These are phyloP conservation scores for Escovopsis weberi DNA, from an alignment of 2,329 filamentous ascomycete genomes.

Conservation along the genomic window DNA sequence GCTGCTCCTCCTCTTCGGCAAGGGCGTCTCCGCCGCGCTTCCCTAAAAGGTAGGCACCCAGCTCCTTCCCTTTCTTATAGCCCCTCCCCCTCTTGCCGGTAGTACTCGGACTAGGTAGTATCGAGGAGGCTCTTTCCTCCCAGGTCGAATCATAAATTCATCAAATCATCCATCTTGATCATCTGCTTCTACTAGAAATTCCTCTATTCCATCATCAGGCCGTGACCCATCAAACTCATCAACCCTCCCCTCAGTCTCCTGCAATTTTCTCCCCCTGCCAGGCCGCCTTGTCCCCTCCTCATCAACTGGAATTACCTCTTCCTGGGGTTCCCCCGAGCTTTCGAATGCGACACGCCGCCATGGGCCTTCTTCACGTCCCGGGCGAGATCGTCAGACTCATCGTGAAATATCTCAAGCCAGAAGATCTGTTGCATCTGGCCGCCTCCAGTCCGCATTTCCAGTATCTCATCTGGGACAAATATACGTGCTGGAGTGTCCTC, in stretches of 20 bases:
- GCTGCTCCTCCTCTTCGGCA: too few species aligned
- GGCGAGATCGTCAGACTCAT: constrained; percentile 52
- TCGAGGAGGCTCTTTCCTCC: neutral
- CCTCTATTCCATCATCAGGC: neutral
- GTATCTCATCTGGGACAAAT: constrained; percentile 35
- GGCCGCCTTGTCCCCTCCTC: too few species aligned
- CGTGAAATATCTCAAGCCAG: constrained; percentile 36
- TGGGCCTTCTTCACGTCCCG: constrained; percentile 31
- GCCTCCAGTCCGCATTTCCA: constrained; percentile 36
- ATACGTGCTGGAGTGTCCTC: constrained; percentile 42
- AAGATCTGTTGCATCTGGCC: constrained; percentile 43
- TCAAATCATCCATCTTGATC: neutral
- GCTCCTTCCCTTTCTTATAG: too few species aligned
- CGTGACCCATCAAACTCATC: too few species aligned
- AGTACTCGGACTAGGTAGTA: too few species aligned
- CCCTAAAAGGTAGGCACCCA: too few species aligned
- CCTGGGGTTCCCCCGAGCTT: too few species aligned
- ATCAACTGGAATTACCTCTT: too few species aligned
- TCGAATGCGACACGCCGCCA: constrained; percentile 4
- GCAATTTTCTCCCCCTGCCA: too few species aligned
- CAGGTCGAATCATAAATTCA: neutral
- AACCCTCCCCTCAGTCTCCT: too few species aligned
- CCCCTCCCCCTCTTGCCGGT: too few species aligned
- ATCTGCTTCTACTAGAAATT: neutral
- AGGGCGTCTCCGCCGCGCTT: too few species aligned